A percentile compares a stretch with the other conserved stretches of the same genome.
Conservation (phyloP, 208 protist species). For the Leishmania amazonensis region DNA sequence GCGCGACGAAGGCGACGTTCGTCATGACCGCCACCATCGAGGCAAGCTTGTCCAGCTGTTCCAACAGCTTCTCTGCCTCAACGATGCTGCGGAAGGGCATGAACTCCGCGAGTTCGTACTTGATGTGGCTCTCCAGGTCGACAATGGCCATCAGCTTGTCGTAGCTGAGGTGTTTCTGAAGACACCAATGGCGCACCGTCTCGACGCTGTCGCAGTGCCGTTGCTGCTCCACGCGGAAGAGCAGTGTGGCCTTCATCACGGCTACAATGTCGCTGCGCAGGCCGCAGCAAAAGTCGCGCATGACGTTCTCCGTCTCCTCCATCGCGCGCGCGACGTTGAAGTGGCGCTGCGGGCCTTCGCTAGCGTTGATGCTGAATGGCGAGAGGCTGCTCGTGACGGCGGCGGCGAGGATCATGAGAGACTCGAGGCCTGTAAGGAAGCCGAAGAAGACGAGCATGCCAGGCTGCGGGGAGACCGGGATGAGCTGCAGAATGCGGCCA, state of each 20-base stretch:
- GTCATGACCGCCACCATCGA: conserved; percentile 62
- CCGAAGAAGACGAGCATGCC: conserved; percentile 79
- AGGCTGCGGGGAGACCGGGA: conserved; percentile 65
- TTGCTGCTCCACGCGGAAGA: conserved; percentile 53
- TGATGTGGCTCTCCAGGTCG: conserved; percentile 70
- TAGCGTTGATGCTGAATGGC: conserved; percentile 54
- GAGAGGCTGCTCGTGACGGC: conserved; percentile 65
- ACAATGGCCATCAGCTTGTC: conserved; percentile 69
- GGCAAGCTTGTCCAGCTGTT: conserved; percentile 65
- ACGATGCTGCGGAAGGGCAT: conserved; percentile 68
- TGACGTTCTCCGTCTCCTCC: conserved; percentile 84
- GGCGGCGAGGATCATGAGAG: conserved; percentile 71
- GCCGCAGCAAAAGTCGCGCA: conserved; percentile 60
- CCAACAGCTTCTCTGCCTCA: conserved; percentile 55
- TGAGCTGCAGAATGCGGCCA: conserved; percentile 70
- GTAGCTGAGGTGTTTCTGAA: conserved; percentile 66
- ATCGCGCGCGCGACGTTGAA: conserved; percentile 31
- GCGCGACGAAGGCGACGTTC: conserved; percentile 56
- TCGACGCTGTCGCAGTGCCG: conserved; percentile 42
- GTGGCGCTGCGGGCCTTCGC: conserved; percentile 28
- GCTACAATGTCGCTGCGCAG: conserved; percentile 68
- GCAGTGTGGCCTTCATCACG: conserved; percentile 60
- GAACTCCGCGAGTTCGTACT: conserved; percentile 63
- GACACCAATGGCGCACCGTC: conserved; percentile 57
- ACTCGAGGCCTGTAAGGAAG: conserved; percentile 66